A percentile compares a stretch with the other conserved stretches of the same genome.
Conservation (phyloP, 1,139 yeast genomes). For the Kazachstania sp. region DNA sequence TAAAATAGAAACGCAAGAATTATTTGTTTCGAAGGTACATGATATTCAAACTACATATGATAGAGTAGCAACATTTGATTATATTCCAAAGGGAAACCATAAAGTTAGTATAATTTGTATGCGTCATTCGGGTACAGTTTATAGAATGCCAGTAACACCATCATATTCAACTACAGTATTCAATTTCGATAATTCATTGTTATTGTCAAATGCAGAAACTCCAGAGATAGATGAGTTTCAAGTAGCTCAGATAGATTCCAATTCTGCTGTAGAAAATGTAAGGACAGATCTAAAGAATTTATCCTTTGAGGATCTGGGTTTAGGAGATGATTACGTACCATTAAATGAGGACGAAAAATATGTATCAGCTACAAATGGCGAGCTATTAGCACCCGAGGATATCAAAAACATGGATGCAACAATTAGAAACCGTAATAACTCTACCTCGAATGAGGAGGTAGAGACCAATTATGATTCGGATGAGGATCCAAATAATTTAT, state of each 20-base stretch:
- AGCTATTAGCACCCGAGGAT: constrained; percentile 9
- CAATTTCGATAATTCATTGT: constrained; percentile 63
- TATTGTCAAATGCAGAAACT: constrained; percentile 53
- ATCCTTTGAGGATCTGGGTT: constrained; percentile 29
- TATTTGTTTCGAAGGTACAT: constrained; percentile 68
- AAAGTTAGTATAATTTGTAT: constrained; percentile 59
- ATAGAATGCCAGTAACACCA: constrained; percentile 68
- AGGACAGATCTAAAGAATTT: constrained; percentile 18
- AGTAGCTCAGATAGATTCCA: constrained; percentile 34
- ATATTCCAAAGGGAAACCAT: constrained; percentile 49
- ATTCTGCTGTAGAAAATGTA: constrained; percentile 17
- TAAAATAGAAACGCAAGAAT: constrained; percentile 36
- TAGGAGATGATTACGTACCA: constrained; percentile 22
- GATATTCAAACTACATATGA: constrained; percentile 74
- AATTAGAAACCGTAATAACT: constrained; percentile 8
- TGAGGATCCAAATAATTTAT: constrained; percentile 14
- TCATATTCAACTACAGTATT: constrained; percentile 57
- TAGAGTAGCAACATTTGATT: constrained; percentile 78
- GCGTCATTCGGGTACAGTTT: constrained; percentile 83
- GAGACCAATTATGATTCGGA: constrained; percentile 24
- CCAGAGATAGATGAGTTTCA: constrained; percentile 25
- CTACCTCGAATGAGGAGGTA: constrained; percentile 9
- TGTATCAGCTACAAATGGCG: constrained; percentile 11
- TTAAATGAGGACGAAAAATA: constrained; percentile 1
- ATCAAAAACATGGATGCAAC: constrained; percentile 28